Evolutionary conservation across 176 grass and related monocot genomes (phyloP), one percentile per base, ranked within the genome.

Genomic region (Hordeum marinum): DNA sequence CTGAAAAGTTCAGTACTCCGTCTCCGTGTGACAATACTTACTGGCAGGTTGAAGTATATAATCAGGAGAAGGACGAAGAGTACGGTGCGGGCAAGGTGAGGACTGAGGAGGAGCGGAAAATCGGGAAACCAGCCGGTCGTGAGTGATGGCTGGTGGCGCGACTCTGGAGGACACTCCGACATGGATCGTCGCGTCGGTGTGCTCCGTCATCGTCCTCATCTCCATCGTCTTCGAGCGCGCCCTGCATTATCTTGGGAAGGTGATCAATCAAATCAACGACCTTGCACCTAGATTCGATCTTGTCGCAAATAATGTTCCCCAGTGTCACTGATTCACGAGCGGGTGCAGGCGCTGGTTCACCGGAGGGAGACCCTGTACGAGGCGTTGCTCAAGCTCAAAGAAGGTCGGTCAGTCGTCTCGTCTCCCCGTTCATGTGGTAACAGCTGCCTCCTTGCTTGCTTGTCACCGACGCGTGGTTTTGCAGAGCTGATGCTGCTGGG

Each of bases 401-500:
- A 97, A 97, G 94, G 94, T 97, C 65, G 12, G 18, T 3, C 20
- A 5, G 40, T 41, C 40, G 40, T 41, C 39, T 41, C 9, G 8
- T 57, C 54, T 57, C 54, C 52, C 25, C 71, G n/a, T 40, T 25
- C 7, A 57, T 57, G 18, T 32, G 21, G 37, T 29, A 25, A 13
- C 5, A 77, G 52, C 34, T 11, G 39, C 40, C 26, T 46, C 7
- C 40, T 52, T 52, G 0, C 25, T 34, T 32, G 27, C 57, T 29
- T 79, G 76, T 14, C 36, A 11, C 34, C 59, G 54, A 65, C 40
- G 37, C 37, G 23, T 71, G 37, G 54, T 3, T 57, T 34, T 34
- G 32, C 41, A 96, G 94, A 96, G 78, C 80, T 96, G 73, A 96
- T 96, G 94, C 81, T 96, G 91, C 81, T 96, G 42, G 94, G 94